These are phyloP conservation scores for Leccinum boreale DNA, from an alignment of 768 basidiomycete species.

Conservation along the genomic window DNA sequence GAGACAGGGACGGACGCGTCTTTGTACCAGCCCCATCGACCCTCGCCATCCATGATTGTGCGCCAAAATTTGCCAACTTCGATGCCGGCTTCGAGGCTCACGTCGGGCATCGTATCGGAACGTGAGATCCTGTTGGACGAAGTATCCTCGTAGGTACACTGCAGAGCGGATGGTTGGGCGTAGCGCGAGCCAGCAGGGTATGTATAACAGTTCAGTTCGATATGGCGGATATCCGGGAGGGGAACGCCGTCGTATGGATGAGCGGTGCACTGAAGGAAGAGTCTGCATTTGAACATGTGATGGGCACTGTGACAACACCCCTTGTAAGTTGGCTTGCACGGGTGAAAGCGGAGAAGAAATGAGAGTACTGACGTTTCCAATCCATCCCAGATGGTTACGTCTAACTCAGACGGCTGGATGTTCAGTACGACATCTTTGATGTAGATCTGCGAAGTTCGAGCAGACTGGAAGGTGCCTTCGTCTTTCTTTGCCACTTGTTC, in stretches of 20 bases:
- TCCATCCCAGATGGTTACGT: slow-evolving; percentile 28
- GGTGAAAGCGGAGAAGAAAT: not conserved
- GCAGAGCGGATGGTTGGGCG: slow-evolving; percentile 4
- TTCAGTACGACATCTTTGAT: slow-evolving; percentile 13
- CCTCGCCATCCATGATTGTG: slow-evolving; percentile 10
- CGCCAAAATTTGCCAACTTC: slow-evolving; percentile 23
- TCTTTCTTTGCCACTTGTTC: not conserved
- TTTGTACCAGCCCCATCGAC: slow-evolving; percentile 32
- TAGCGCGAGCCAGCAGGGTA: slow-evolving; percentile 4
- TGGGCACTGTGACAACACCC: slow-evolving; percentile 7
- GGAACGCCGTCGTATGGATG: slow-evolving; percentile 7
- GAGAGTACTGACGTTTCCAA: slow-evolving; percentile 14
- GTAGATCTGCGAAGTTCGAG: not conserved
- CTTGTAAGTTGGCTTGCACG: not conserved
- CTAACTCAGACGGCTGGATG: slow-evolving; percentile 9
- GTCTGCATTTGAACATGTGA: slow-evolving; percentile 22
- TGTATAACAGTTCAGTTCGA: slow-evolving; percentile 24
- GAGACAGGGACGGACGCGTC: slow-evolving; percentile 49
- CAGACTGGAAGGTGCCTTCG: not conserved
- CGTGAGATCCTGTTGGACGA: not conserved
- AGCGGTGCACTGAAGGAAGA: slow-evolving; percentile 19
- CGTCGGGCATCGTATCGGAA: not conserved
- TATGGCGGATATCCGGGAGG: slow-evolving; percentile 5
- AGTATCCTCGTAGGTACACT: slow-evolving; percentile 16
- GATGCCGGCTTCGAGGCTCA: slow-evolving; percentile 12